Percentiles rank a stretch among this genome's conserved stretches.
These are phyloP conservation scores for Phytophthora constricta DNA, from an alignment of 352 stramenopile genomes.

Conservation along the genomic window DNA sequence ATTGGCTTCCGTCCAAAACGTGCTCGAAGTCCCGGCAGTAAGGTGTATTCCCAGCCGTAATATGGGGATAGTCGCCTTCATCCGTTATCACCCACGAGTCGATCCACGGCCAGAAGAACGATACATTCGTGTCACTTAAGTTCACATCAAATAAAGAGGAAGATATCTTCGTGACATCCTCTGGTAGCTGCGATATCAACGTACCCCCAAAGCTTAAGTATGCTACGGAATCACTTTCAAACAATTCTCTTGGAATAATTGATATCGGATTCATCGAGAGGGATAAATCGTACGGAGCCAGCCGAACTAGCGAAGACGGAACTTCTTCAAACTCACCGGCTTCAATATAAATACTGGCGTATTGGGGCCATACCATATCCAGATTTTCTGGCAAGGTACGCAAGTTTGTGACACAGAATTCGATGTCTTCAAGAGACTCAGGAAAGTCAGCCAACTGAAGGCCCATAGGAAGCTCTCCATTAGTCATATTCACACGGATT, in stretches of 20 bases:
- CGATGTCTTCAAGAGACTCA: slow-evolving; percentile 32
- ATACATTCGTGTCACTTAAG: slow-evolving; percentile 35
- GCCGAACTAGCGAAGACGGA: slow-evolving; percentile 17
- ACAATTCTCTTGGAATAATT: slow-evolving; percentile 29
- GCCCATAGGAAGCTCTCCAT: slow-evolving; percentile 21
- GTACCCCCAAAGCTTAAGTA: slow-evolving; percentile 38
- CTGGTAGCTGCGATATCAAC: slow-evolving; percentile 25
- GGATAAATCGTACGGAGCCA: slow-evolving; percentile 32
- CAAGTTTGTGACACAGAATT: slow-evolving; percentile 46
- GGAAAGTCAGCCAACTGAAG: slow-evolving; percentile 24
- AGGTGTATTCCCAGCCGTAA: slow-evolving; percentile 29
- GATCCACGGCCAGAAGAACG: slow-evolving; percentile 43
- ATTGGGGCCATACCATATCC: slow-evolving; percentile 45
- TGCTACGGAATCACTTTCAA: slow-evolving; percentile 37
- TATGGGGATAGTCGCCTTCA: slow-evolving; percentile 1
- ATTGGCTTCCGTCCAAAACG: slow-evolving; percentile 21
- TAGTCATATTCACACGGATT: slow-evolving; percentile 25
- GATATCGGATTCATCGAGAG: slow-evolving; percentile 36
- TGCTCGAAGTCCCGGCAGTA: slow-evolving; percentile 22
- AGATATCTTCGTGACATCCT: slow-evolving; percentile 25
- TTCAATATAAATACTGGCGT: slow-evolving; percentile 36
- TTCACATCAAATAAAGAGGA: slow-evolving; percentile 35
- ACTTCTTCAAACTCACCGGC: slow-evolving; percentile 19
- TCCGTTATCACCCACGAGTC: slow-evolving; percentile 10
- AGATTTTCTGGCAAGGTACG: slow-evolving; percentile 43